Evolutionary conservation across 208 protist species (phyloP), one percentile per base, ranked within the genome.

Genomic region (Trypanosoma brucei): DNA sequence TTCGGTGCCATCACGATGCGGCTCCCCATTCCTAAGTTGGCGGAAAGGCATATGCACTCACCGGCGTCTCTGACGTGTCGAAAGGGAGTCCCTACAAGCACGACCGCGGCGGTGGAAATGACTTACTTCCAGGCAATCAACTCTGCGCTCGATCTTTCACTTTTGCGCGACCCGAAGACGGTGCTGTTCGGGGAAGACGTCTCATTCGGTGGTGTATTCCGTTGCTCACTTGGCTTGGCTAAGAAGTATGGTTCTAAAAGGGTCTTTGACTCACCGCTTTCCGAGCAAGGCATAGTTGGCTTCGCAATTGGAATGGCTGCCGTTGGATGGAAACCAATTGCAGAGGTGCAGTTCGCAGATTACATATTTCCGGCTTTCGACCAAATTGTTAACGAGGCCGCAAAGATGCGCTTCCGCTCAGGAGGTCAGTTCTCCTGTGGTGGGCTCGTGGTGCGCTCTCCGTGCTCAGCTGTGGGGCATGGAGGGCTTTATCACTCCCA

Each of bases 281-380:
- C 82, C 48, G 97, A 99, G 76, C 98, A 99, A 76, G 98, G 93
- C 33, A 97, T 99, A 57, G 96, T 95, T 3, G 98, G 97, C 36
- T 99, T 99, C 73, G 97, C 89, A n/a, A 96, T 99, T 65, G 98
- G 98, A 65, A 83, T 94, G 83, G 88, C 88, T n/a, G 66, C 83
- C 1, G 81, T 88, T 22, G 87, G 87, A 37, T 91, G 81, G 78
- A 69, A 84, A 3, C 90, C 98, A 34, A 98, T 99, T 40, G 97
- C 98, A 6, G 97, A 99, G 76, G 97, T 99, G 44, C 98, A 99
- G 75, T 99, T 99, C 76, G 97, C 98, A 3, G 98, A 99, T 80
- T 99, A 99, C 81, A 99, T 99, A 51, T 98, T 98, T 67, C 98
- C 98, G 31, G 97, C 97, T 3, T 98, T 99, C 76, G 97, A 99